phyloP scores from a whole-genome alignment of 768 basidiomycete genomes.

The Paxillus ammoniavirescens region DNA sequence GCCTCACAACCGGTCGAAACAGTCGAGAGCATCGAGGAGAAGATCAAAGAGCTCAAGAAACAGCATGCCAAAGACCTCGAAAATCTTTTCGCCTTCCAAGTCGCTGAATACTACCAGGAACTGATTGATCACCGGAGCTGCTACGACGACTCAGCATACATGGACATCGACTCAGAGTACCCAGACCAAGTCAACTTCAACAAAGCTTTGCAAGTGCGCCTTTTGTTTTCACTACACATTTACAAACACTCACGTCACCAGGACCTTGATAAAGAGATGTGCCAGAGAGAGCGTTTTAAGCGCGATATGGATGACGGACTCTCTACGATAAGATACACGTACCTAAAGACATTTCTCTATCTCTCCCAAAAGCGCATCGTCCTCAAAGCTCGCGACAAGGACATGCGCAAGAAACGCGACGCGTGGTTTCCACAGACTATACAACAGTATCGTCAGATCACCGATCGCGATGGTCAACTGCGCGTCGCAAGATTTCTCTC shows the following conservation, averaged over 20 bases:
- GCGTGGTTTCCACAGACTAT: constrained; percentile 32
- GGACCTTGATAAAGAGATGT: constrained; percentile 18
- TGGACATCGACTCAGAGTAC: constrained; percentile 26
- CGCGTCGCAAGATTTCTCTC: constrained; percentile 49
- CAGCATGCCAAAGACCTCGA: constrained; percentile 32
- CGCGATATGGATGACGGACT: constrained; percentile 29
- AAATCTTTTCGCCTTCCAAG: constrained; percentile 29
- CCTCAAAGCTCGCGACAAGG: constrained; percentile 19
- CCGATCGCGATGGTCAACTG: constrained; percentile 43
- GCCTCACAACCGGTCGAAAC: constrained; percentile 20
- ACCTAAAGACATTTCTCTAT: constrained; percentile 24
- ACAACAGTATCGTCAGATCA: constrained; percentile 29
- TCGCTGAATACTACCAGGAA: constrained; percentile 31
- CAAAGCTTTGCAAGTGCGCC: constrained; percentile 21
- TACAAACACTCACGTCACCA: constrained; percentile 3
- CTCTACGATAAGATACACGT: constrained; percentile 28
- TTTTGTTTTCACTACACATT: neutral
- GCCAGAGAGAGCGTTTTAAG: constrained; percentile 19
- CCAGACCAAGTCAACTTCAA: constrained; percentile 26
- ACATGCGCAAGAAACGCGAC: constrained; percentile 26
- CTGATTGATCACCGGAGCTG: constrained; percentile 27
- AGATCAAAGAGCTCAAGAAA: constrained; percentile 28
- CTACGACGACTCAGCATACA: constrained; percentile 27
- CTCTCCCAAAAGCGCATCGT: constrained; percentile 12
- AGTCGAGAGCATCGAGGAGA: constrained; percentile 22